Evolutionary conservation across 345 rosid species (phyloP).

Genomic region (Dipteronia sinensis): DNA sequence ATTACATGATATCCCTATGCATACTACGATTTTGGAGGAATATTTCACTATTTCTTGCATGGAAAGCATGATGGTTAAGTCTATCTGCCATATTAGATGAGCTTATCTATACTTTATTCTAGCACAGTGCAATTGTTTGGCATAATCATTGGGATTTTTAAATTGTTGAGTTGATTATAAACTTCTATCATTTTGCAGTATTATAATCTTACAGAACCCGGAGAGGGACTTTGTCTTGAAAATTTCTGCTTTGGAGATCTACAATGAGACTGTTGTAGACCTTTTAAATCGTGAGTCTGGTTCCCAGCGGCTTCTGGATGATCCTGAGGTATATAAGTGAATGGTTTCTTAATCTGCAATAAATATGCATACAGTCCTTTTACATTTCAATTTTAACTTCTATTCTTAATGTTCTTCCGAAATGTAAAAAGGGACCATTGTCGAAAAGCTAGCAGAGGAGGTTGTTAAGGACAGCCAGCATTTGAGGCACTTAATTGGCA

Average conservation of each 20-base stretch:
- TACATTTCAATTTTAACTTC: constrained; percentile 16
- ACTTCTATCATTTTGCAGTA: background rate
- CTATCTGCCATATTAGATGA: background rate
- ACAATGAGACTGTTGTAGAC: constrained; percentile 85
- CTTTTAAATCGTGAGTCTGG: constrained; percentile 83
- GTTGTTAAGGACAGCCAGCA: constrained; percentile 74
- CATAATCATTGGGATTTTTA: background rate
- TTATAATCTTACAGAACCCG: constrained; percentile 46
- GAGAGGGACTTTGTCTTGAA: constrained; percentile 78
- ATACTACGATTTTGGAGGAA: background rate
- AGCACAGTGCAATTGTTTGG: background rate
- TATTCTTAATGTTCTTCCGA: constrained; percentile 21
- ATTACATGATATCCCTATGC: background rate
- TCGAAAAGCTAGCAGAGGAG: constrained; percentile 86
- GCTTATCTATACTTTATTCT: background rate
- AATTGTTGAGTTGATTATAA: background rate
- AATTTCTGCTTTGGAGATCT: constrained; percentile 90
- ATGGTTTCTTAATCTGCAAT: background rate
- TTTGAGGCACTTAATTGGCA: constrained; percentile 71
- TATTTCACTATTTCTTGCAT: background rate
- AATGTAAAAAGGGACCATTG: constrained; percentile 80
- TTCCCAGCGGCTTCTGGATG: constrained; percentile 86
- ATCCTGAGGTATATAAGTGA: constrained; percentile 75
- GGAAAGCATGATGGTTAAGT: background rate
- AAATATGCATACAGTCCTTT: background rate